Evolutionary conservation across 1,284 basidiomycete genomes (phyloP).

Genomic region (Lentinus polychrous): DNA sequence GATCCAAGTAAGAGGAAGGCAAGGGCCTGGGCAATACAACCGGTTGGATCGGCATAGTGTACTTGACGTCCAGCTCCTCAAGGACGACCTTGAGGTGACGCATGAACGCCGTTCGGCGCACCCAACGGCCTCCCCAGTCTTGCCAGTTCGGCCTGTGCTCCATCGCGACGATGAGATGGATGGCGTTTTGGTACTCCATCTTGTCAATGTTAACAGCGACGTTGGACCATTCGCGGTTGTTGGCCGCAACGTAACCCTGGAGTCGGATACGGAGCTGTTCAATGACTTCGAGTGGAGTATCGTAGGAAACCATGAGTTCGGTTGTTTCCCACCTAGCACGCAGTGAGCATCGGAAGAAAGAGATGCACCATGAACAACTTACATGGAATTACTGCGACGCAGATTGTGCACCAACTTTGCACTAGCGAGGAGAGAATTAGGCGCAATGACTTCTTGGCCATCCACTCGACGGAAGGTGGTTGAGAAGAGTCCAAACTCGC

Average conservation of each 20-base stretch:
- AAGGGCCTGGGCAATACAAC: constrained; percentile 40
- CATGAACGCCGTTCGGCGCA: constrained; percentile 66
- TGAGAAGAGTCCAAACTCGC: constrained; percentile 78
- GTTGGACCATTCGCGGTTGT: constrained; percentile 71
- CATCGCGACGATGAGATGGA: constrained; percentile 61
- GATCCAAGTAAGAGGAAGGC: not conserved
- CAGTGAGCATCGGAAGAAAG: constrained; percentile 17
- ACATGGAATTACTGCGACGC: constrained; percentile 71
- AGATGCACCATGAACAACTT: constrained; percentile 8
- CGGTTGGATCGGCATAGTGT: constrained; percentile 68
- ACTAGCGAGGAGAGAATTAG: constrained; percentile 69
- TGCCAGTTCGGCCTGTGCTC: constrained; percentile 85
- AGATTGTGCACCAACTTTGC: constrained; percentile 76
- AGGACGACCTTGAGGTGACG: constrained; percentile 59
- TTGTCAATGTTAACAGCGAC: constrained; percentile 61
- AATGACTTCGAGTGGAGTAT: constrained; percentile 60
- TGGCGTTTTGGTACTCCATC: constrained; percentile 72
- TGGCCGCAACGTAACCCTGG: constrained; percentile 53
- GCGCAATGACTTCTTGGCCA: constrained; percentile 76
- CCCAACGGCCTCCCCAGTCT: constrained; percentile 79
- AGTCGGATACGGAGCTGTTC: constrained; percentile 60
- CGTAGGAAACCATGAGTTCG: constrained; percentile 54
- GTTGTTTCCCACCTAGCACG: constrained; percentile 69
- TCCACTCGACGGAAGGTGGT: constrained; percentile 76
- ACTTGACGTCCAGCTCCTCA: constrained; percentile 67